Conservation (phyloP, 805 yeast species). For the Hanseniaspora thailandica region DNA sequence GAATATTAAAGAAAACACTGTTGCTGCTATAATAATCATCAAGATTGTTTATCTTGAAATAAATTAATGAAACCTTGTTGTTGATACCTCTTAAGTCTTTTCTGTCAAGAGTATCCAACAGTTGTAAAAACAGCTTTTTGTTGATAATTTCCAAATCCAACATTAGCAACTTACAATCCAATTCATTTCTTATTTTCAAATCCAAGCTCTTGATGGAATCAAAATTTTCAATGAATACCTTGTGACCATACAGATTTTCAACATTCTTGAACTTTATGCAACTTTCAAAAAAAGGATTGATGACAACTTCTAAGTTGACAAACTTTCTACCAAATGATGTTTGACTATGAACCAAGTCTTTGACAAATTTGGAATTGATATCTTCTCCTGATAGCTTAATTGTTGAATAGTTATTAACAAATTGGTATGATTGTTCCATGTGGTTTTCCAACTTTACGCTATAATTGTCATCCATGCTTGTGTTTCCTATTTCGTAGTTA, state of each 20-base stretch:
- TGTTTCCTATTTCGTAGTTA: not conserved
- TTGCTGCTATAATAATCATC: not conserved
- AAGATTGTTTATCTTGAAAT: not conserved
- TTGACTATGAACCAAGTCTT: not conserved
- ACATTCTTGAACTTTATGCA: constrained; percentile 8
- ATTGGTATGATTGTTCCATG: constrained; percentile 5
- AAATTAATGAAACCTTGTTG: not conserved
- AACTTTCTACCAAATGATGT: not conserved
- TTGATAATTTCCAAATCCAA: constrained; percentile 8
- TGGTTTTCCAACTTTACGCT: not conserved
- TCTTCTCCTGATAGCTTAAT: not conserved
- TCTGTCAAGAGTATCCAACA: not conserved
- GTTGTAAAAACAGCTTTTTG: not conserved
- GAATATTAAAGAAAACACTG: not conserved
- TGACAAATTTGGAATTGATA: not conserved
- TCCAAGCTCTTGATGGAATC: not conserved
- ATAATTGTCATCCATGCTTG: not conserved
- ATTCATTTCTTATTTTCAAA: constrained; percentile 2
- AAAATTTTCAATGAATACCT: constrained; percentile 12
- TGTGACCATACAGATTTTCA: constrained; percentile 14
- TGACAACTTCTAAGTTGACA: not conserved
- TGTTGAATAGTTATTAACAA: constrained; percentile 3
- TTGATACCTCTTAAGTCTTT: not conserved
- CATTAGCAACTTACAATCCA: constrained; percentile 2
- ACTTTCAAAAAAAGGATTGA: not conserved